Evolutionary conservation across 2,329 filamentous ascomycete species (phyloP).

Genomic region (Epichloe hybrida): DNA sequence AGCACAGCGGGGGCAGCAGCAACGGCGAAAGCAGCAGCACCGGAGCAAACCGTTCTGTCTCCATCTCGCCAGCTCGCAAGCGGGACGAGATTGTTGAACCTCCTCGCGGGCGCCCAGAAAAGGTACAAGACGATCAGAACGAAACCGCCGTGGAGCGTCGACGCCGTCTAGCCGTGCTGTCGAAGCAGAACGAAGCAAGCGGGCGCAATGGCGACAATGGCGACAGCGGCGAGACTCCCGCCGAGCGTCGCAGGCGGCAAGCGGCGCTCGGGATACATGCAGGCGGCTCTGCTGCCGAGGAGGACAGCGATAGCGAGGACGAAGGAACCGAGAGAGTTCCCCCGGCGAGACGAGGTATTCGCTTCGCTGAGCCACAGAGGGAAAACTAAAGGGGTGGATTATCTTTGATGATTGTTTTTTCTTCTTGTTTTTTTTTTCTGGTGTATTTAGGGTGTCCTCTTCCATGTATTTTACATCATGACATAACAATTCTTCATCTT

Average conservation of each 20-base stretch:
- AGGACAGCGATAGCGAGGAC: conserved; percentile 38
- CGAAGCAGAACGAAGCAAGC: conserved; percentile 23
- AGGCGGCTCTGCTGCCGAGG: conserved; percentile 27
- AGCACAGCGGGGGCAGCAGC: conserved; percentile 5
- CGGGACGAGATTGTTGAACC: not conserved
- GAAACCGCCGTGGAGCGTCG: conserved; percentile 61
- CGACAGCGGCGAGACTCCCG: conserved; percentile 47
- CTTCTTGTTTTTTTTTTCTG: too few relatives aligned
- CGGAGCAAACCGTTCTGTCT: conserved; percentile 7
- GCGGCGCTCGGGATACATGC: conserved; percentile 51
- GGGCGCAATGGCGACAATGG: conserved; percentile 13
- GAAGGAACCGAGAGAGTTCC: conserved; percentile 42
- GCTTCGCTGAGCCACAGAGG: conserved; percentile 39
- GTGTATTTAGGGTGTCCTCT: too few relatives aligned
- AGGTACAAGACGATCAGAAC: conserved; percentile 16
- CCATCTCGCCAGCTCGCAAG: conserved; percentile 9
- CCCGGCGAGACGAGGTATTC: conserved; percentile 41
- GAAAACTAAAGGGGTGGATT: conserved; percentile 3
- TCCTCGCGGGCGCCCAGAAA: conserved; percentile 1
- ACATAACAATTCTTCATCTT: too few relatives aligned
- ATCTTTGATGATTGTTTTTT: too few relatives aligned
- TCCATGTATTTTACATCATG: too few relatives aligned
- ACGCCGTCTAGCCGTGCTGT: conserved; percentile 45
- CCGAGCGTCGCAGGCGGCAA: conserved; percentile 59
- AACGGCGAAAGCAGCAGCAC: conserved; percentile 10